These are phyloP conservation scores for Basidioascus undulatus DNA, from an alignment of 768 basidiomycete genomes.

Conservation along the genomic window DNA sequence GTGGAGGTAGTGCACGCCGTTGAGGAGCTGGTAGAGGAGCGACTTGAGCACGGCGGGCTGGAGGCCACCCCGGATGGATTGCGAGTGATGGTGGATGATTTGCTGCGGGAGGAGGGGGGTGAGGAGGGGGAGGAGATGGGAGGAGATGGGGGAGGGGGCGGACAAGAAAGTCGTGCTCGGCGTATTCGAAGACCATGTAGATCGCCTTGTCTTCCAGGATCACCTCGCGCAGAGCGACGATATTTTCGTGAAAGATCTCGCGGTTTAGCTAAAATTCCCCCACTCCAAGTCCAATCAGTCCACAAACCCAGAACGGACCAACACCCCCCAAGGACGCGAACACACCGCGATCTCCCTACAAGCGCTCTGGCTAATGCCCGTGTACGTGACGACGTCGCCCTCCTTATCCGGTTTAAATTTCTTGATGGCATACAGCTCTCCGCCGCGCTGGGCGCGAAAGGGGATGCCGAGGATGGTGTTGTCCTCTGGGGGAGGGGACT, in stretches of 20 bases:
- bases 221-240: slow-evolving; percentile 76
- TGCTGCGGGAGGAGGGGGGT: slow-evolving; percentile 30
- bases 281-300: neutral
- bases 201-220: slow-evolving; percentile 96
- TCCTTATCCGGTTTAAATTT: slow-evolving; percentile 99
- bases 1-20: slow-evolving; percentile 85
- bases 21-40: slow-evolving; percentile 76
- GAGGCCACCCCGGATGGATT: slow-evolving; percentile 56
- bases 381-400: slow-evolving; percentile 83
- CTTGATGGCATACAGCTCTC: slow-evolving; percentile 75
- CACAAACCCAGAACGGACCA: slow-evolving; percentile 1
- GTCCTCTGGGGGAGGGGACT: slow-evolving; percentile 12
- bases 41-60: slow-evolving; percentile 64
- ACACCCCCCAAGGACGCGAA: slow-evolving; percentile 6
- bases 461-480: slow-evolving; percentile 5
- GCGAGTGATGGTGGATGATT: slow-evolving; percentile 95
- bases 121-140: neutral
- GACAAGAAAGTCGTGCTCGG: slow-evolving; percentile 93
- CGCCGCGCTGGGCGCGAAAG: slow-evolving; percentile 14
- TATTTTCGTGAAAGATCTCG: slow-evolving; percentile 71
- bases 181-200: slow-evolving; percentile 98
- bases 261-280: slow-evolving; percentile 85
- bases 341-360: slow-evolving; percentile 85
- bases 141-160: slow-evolving; percentile 14
- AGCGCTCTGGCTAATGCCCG: slow-evolving; percentile 92